Evolutionary conservation across 192 early-diverging fungal genomes (phyloP), one percentile per base, ranked within the genome.

Genomic region (Coemansia sp.): DNA sequence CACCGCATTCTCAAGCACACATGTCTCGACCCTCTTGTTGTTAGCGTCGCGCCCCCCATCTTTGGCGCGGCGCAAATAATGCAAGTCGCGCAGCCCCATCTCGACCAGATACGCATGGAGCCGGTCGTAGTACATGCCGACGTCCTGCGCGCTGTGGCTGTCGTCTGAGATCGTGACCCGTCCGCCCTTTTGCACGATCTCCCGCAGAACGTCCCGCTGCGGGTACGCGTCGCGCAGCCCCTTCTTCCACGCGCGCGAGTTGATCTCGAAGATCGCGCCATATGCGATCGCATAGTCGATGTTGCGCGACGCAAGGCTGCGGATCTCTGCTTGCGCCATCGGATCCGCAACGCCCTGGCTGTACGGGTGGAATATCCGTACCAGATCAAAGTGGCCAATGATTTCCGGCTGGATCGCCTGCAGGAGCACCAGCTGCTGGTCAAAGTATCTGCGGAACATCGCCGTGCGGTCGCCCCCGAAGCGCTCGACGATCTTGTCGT

Each of bases 311-410:
- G 91, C 87, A 35, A 73, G 76, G 35, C 15, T 53, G 68, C 85
- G 84, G 26, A 92, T 85, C 39, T 86, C 71, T 18, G 60, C 59
- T 4, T 44, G 23, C 33, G n/a, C 24, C 48, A 82, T 68, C 43
- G 76, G 78, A 53, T 85, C 75, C 10, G 51, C 56, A 15, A 79
- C 73, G 38, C 66, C 84, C 5, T 7, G 23, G 24, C 46, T 49
- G 49, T 67, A 79, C 81, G 85, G 86, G 15, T 90, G 85, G 82
- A 90, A 99, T 33, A 97, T 92, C 21, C 94, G 86, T 5, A 97
- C 85, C 56, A 99, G 79, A 72, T 99, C 97, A 83, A 99, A 95
- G 76, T 99, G 97, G 0, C 95, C 97, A n/a, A 99, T 82, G 0
- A 98, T 91, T 15, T 86, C 82, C 1, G 97, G 95, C 64, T 92